Conservation (phyloP, 257 asterid species). For the Cinchona pubescens region DNA sequence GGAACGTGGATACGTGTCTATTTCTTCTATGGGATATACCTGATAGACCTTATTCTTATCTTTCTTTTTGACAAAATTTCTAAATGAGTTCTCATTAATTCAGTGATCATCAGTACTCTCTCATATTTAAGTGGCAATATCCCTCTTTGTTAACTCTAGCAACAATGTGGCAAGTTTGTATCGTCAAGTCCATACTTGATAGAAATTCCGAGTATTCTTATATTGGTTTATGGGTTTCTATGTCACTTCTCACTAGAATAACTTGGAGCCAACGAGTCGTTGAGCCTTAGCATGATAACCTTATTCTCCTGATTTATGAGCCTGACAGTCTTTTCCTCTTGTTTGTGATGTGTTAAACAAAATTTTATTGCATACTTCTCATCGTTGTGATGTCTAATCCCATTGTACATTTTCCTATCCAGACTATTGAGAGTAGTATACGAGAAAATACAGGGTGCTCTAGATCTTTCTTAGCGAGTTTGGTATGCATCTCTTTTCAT, state of each 20-base stretch:
- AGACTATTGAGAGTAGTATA: constrained; percentile 82
- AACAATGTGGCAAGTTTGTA: background rate
- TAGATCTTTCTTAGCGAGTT: constrained; percentile 75
- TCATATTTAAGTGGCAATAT: background rate
- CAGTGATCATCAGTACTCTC: no score
- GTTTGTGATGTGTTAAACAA: background rate
- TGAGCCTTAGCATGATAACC: background rate
- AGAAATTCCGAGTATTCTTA: background rate
- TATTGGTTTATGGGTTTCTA: background rate
- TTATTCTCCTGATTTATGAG: background rate
- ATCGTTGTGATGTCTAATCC: constrained; percentile 1
- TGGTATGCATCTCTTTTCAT: constrained; percentile 50
- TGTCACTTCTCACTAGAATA: background rate
- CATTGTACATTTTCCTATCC: constrained; percentile 15
- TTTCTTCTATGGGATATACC: no score
- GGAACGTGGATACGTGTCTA: no score
- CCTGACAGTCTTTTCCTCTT: background rate
- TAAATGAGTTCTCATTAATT: background rate
- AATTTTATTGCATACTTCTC: background rate
- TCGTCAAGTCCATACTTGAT: background rate
- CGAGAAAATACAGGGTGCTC: constrained; percentile 68
- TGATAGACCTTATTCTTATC: background rate
- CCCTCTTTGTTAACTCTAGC: background rate
- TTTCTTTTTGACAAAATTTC: background rate
- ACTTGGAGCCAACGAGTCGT: no score